phyloP scores from a whole-genome alignment of 2,329 filamentous ascomycete species.

The Chaetomium globosum region DNA sequence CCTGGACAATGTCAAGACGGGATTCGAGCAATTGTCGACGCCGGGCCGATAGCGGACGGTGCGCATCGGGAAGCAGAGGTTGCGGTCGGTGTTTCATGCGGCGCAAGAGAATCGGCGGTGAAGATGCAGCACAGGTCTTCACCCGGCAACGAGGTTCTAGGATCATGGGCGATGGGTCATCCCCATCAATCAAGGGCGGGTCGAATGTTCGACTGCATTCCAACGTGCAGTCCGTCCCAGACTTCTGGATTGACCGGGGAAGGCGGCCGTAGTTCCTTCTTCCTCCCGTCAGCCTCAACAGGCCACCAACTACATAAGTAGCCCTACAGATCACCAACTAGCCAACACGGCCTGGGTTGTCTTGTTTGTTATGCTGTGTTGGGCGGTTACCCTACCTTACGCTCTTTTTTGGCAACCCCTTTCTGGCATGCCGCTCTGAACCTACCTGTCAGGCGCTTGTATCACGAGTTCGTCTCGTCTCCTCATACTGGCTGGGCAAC shows the following conservation, averaged over 20 bases:
- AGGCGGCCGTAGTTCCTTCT: conserved; percentile 1
- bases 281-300: conserved; percentile 14
- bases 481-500: not conserved
- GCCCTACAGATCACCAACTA: conserved; percentile 2
- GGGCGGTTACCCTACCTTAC: not conserved
- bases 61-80: not conserved
- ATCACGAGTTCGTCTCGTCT: conserved; percentile 20
- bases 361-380: conserved; percentile 12
- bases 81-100: conserved; percentile 21
- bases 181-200: not conserved
- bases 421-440: not conserved
- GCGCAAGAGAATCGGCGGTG: conserved; percentile 29
- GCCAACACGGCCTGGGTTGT: conserved; percentile 8
- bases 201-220: not conserved
- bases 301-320: not conserved
- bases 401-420: not conserved
- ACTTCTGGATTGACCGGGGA: not conserved
- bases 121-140: conserved; percentile 16
- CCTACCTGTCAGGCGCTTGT: conserved; percentile 5
- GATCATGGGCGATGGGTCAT: not conserved
- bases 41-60: conserved; percentile 8
- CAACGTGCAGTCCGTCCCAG: not conserved
- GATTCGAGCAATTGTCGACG: not conserved
- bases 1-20: not conserved
- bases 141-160: conserved; percentile 24